Evolutionary conservation across 148 eudicot genomes (phyloP), one percentile per base, ranked within the genome.

Genomic region (Rhododendron simsii): DNA sequence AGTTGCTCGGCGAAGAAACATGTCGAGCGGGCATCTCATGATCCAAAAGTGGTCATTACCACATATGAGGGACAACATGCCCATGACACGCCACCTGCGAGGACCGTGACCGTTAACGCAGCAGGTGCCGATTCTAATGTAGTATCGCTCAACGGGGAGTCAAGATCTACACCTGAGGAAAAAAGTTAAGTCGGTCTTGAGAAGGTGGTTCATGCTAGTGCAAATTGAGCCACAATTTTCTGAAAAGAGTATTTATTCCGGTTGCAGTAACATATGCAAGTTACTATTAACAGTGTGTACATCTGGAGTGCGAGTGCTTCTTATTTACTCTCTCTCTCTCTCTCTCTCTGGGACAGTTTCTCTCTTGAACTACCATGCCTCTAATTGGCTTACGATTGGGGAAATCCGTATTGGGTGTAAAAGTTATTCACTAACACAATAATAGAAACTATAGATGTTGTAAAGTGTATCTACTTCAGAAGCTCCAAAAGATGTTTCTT

Each of bases 1-100:
- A 94, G 99, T 63, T 96, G 98, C 90, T 93, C 95, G 1, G 98
- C 85, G 10, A 96, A 95, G 90, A 95, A 96, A 87, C 99, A 94
- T 76, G 96, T 96, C 14, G 99, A 95, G 90, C 89, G 99, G 81
- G 94, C 99, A 37, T 89, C 96, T 41, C 89, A 93, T 85, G 96
- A 96, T 87, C 86, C 91, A 18, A 92, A 91, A 85, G 87, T 91
- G 37, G 96, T 96, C 47, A 89, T 95, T 55, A 92, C 96, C 39
- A 91, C 98, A 21, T 96, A 96, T 37, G 99, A 94, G 89, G 99
- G 99, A 84, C 85, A 91, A 76, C 99, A 95, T 69, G 91, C 88
- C 71, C 98, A 96, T 80, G 92, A 84, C 57, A 51, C 87, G 80
- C 97, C 99, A 80, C 89, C 92, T 85, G 85, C 88, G 41, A 89